These are phyloP conservation scores for Cladosporium oxysporum DNA, from an alignment of 2,329 filamentous ascomycete species.

Conservation along the genomic window DNA sequence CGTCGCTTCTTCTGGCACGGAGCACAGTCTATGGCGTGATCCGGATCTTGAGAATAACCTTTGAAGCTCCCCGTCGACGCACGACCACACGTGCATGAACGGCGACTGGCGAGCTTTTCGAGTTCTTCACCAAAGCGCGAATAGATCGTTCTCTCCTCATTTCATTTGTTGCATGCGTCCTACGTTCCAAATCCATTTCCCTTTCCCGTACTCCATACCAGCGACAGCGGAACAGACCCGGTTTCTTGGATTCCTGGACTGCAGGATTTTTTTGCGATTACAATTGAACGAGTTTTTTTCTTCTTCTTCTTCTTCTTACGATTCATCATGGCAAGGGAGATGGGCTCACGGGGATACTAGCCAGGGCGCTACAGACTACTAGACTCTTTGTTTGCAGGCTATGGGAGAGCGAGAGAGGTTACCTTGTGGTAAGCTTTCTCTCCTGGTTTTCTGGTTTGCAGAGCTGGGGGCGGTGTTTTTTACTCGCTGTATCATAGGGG, in stretches of 20 bases:
- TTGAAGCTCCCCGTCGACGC: background rate
- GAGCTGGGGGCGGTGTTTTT: background rate
- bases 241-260: background rate
- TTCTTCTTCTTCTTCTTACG: background rate
- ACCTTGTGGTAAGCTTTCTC: background rate
- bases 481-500: conserved; percentile 5
- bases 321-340: background rate
- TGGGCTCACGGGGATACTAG: background rate
- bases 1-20: background rate
- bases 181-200: background rate
- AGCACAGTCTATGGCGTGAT: background rate
- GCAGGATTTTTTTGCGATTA: background rate
- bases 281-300: background rate
- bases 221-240: background rate
- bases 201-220: background rate
- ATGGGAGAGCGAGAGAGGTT: background rate
- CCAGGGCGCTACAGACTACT: background rate
- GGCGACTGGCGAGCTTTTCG: background rate
- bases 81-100: background rate
- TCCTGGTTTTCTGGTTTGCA: background rate
- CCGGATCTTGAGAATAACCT: conserved; percentile 1
- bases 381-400: background rate
- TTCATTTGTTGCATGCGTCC: background rate
- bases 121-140: background rate
- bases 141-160: background rate